Evolutionary conservation across 192 early-diverging fungal species (phyloP), one percentile per base, ranked within the genome.

Genomic region (Coemansia sp.): DNA sequence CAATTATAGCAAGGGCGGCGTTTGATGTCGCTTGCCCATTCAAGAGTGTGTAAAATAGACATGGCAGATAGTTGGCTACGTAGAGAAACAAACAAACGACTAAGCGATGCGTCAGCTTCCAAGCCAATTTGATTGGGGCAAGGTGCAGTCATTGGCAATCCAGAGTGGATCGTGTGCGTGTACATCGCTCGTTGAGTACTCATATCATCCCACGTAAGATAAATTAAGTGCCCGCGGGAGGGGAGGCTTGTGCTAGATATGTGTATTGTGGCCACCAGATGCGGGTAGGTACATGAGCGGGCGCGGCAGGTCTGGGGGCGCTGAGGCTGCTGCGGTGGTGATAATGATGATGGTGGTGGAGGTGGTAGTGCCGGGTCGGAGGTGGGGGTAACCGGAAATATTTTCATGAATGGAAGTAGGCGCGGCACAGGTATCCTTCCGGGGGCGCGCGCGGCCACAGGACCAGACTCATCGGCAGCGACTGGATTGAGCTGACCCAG

Each of bases 361-460:
- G n/a, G n/a, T n/a, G 50, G 50, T 53, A 1, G 25, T 53, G 57
- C 11, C 57, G 57, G 57, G 57, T 32, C 31, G 57, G 31, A 32
- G 34, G 57, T 32, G 57, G 57, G 29, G 57, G 57, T 59, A 17
- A 17, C 57, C 57, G 57, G 57, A 59, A 59, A 19, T 57, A 32
- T 53, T 27, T 25, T 9, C 50, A 59, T 59, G 57, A 36, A 59
- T 36, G 57, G 57, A 17, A 36, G 31, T 36, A 32, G 34, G 57
- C 32, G 15, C 57, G 31, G 31, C 50, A 23, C 48, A 17, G 11
- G 11, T 59, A 59, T 59, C 57, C 57, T 59, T 31, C 57, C 57
- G 29, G 29, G 17, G 14, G 57, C 57, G 31, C 15, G 25, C 23
- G 31, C 32, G 32, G 17, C 57, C 19, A 27, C 25, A 57, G 53